Evolutionary conservation across 805 yeast species (phyloP), one percentile per base, ranked within the genome.

Genomic region (Ogataea paraovalis): DNA sequence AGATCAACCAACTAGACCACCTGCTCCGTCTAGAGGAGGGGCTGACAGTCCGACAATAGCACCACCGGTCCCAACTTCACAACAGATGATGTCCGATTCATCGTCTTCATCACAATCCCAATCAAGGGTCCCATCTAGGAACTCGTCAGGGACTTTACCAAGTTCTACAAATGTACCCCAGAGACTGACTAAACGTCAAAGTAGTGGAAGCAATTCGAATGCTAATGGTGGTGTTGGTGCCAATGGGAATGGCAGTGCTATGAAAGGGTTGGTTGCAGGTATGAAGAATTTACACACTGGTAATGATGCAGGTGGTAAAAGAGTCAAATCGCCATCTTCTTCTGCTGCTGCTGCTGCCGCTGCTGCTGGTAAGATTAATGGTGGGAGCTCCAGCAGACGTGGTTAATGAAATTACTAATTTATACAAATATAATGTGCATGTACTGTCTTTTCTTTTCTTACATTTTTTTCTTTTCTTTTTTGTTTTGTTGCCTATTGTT

Each of bases 331-430:
- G 5, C 55, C 61, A 7, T 48, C 57, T 16, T 56, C 61, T 10
- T 48, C 57, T 19, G 61, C 59, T 13, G 61, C 61, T 16, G 59
- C 59, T 2, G 47, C 53, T 3, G 61, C 61, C 14, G 55, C 49
- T 18, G 56, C 38, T 34, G 38, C 38, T 34, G 38, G 38, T 34
- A 34, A 34, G 38, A 34, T 34, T 8, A 18, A 16, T 18, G 20
- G 38, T 16, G 38, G 38, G 7, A 6, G 38, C 9, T 16, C 38
- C 21, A 30, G 34, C n/a, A 30, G 34, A 30, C 34, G 38, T n/a
- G 21, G 38, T 34, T 16, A 34, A 34, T 16, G 12, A 18, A 34
- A 4, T 16, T 34, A 34, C 19, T 34, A 34, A 18, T 34, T 34
- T 18, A 18, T n/a, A 34, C 19, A n/a, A 34, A n/a, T n/a, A 34